These are phyloP conservation scores for Carex cristatella DNA, from an alignment of 176 grass and related monocot species.

Conservation along the genomic window DNA sequence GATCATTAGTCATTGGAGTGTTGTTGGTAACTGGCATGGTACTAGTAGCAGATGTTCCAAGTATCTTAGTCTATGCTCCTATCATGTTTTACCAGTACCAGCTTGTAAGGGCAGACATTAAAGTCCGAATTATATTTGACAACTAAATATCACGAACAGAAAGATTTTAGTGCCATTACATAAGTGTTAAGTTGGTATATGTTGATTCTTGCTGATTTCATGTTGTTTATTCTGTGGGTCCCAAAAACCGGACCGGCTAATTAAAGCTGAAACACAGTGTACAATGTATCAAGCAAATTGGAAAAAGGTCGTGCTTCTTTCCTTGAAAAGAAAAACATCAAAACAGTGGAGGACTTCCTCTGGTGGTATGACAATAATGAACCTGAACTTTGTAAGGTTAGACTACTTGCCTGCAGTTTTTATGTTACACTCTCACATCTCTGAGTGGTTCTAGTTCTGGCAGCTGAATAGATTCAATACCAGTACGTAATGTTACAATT, in stretches of 20 bases:
- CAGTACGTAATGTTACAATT: too few relatives aligned
- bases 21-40: background rate
- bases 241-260: background rate
- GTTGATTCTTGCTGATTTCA: background rate
- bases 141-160: background rate
- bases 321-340: background rate
- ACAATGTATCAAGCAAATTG: background rate
- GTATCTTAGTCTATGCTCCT: background rate
- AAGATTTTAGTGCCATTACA: background rate
- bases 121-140: background rate
- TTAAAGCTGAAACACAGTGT: background rate
- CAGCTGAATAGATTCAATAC: too few relatives aligned
- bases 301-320: background rate
- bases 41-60: background rate
- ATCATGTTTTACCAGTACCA: background rate
- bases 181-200: background rate
- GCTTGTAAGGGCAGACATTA: too few relatives aligned
- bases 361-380: background rate
- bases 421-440: too few relatives aligned
- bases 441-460: too few relatives aligned
- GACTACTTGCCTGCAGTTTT: background rate
- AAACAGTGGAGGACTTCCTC: background rate
- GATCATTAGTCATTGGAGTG: background rate
- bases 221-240: background rate
- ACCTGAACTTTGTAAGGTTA: background rate